A percentile compares a stretch with the other conserved stretches of the same genome.
phyloP scores from a whole-genome alignment of 2,329 filamentous ascomycete genomes.

The Cordyceps javanica region DNA sequence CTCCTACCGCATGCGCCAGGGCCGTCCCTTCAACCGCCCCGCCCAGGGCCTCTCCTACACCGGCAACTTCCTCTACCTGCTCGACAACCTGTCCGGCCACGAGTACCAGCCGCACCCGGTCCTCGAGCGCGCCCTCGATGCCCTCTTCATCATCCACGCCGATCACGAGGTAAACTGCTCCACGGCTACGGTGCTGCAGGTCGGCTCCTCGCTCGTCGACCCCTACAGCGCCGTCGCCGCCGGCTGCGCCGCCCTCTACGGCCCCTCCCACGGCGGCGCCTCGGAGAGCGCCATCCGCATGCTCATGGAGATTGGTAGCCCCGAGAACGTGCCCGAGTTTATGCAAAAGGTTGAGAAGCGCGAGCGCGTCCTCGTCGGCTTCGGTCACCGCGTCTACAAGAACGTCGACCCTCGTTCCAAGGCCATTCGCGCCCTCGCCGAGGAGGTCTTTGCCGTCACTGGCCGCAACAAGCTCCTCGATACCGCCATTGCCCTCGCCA shows the following conservation, averaged over 20 bases:
- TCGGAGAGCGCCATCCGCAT: slow-evolving; percentile 51
- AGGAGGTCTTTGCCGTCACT: slow-evolving; percentile 43
- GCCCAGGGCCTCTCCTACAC: slow-evolving; percentile 43
- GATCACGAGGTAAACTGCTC: slow-evolving; percentile 56
- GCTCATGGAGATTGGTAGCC: slow-evolving; percentile 44
- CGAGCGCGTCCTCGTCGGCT: slow-evolving; percentile 48
- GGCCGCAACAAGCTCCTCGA: slow-evolving; percentile 46
- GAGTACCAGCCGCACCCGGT: slow-evolving; percentile 43
- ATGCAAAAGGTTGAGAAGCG: slow-evolving; percentile 44
- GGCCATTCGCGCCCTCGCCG: slow-evolving; percentile 42
- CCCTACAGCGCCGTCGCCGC: slow-evolving; percentile 48
- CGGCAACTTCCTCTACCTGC: slow-evolving; percentile 49
- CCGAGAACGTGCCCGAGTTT: slow-evolving; percentile 43
- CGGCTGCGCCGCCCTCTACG: slow-evolving; percentile 47
- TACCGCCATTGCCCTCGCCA: slow-evolving; percentile 39
- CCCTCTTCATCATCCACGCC: slow-evolving; percentile 49
- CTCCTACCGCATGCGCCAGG: slow-evolving; percentile 46
- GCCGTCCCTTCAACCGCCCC: slow-evolving; percentile 44
- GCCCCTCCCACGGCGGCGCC: slow-evolving; percentile 54
- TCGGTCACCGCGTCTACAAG: slow-evolving; percentile 50
- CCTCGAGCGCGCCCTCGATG: slow-evolving; percentile 44
- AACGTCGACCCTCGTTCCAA: slow-evolving; percentile 47
- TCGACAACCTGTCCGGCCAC: slow-evolving; percentile 43
- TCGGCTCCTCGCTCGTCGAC: slow-evolving; percentile 50
- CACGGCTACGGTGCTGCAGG: slow-evolving; percentile 49